Conservation (phyloP, 306 rosid species). For the Ormosia emarginata region DNA sequence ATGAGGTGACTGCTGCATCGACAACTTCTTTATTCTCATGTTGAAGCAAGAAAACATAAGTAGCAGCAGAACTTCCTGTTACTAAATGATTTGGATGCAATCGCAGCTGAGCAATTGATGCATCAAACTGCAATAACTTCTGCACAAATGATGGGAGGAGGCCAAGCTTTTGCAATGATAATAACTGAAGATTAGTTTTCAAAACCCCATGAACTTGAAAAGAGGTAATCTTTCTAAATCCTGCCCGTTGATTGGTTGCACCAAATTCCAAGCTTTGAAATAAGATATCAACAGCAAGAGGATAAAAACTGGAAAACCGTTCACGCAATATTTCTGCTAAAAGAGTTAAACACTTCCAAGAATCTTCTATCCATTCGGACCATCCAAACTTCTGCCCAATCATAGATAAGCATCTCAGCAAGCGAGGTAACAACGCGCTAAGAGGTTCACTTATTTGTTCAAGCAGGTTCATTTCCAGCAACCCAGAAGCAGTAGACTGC, state of each 20-base stretch:
- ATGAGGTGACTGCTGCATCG: conserved; percentile 51
- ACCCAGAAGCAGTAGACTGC: conserved; percentile 89
- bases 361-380: conserved; percentile 87
- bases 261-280: conserved; percentile 67
- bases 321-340: conserved; percentile 85
- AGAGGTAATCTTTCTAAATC: conserved; percentile 53
- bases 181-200: conserved; percentile 86
- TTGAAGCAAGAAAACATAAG: conserved; percentile 88
- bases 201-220: conserved; percentile 86
- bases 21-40: conserved; percentile 85
- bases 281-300: conserved; percentile 65
- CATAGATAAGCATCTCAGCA: conserved; percentile 75
- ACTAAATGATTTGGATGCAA: conserved; percentile 87
- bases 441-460: conserved; percentile 84
- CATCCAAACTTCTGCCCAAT: conserved; percentile 90
- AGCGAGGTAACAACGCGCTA: conserved; percentile 58
- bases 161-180: conserved; percentile 85
- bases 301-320: conserved; percentile 66
- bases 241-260: conserved; percentile 28
- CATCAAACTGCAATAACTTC: conserved; percentile 71
- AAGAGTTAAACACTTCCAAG: conserved; percentile 92
- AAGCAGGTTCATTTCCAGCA: conserved; percentile 79
- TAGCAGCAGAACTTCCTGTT: conserved; percentile 86
- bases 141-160: conserved; percentile 63
- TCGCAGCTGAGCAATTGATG: conserved; percentile 69